Evolutionary conservation across 2,329 filamentous ascomycete genomes (phyloP).

Genomic region (Phyllosticta citribraziliensis): DNA sequence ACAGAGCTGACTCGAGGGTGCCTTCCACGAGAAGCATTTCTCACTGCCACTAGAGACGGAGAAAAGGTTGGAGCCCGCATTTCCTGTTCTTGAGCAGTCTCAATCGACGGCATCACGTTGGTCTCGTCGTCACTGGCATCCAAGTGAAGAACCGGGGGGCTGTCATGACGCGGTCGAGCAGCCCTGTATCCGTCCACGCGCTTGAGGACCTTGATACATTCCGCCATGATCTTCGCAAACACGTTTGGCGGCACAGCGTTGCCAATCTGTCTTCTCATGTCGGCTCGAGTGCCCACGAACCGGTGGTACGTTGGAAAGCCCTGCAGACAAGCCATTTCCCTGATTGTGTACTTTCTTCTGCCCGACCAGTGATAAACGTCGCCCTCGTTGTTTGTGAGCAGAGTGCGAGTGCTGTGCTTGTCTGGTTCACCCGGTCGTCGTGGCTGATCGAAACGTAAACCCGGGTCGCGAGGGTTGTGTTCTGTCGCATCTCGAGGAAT

Average conservation of each 20-base stretch:
- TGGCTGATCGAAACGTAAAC: not conserved
- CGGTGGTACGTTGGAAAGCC: not conserved
- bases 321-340: constrained; percentile 6
- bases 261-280: constrained; percentile 2
- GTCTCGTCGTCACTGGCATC: not conserved
- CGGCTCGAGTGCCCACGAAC: not conserved
- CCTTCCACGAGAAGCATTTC: not conserved
- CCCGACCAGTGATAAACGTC: not conserved
- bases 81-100: not conserved
- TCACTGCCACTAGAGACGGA: not conserved
- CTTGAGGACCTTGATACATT: constrained; percentile 1
- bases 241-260: constrained; percentile 5
- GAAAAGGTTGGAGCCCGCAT: not conserved
- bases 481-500: not conserved
- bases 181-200: not conserved
- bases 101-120: not conserved
- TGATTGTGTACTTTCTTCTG: not conserved
- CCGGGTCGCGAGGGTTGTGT: not conserved
- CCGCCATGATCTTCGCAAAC: not conserved
- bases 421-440: not conserved
- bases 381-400: not conserved
- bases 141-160: not conserved
- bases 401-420: not conserved
- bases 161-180: not conserved
- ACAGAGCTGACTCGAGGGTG: not conserved